Evolutionary conservation across 176 grass and related monocot species (phyloP).

Genomic region (Triticum urartu): DNA sequence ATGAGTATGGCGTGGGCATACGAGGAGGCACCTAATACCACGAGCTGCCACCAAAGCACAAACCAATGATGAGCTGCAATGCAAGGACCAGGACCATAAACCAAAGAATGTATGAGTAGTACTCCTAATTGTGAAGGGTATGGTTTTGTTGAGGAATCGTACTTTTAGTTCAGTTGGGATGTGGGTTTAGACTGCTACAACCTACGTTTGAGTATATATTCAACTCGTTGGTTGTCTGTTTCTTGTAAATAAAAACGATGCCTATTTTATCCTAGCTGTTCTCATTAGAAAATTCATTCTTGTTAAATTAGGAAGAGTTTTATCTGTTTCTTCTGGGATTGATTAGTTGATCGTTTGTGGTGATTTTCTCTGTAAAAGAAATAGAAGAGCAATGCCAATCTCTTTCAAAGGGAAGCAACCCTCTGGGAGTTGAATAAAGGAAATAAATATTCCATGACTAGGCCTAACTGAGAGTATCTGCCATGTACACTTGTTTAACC

Average conservation of each 20-base stretch:
- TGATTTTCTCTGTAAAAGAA: not conserved
- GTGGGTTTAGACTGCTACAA: not conserved
- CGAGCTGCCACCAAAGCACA: not conserved
- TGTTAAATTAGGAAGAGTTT: not conserved
- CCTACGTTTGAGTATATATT: not conserved
- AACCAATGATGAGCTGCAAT: not conserved
- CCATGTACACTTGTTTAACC: not conserved
- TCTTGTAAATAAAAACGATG: not conserved
- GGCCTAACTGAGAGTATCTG: constrained; percentile 13
- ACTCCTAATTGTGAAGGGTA: not conserved
- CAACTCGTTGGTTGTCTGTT: not conserved
- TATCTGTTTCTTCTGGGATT: constrained; percentile 6
- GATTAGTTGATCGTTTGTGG: not conserved
- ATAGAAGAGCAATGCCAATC: not conserved
- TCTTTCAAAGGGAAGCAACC: not conserved
- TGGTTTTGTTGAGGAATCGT: not conserved
- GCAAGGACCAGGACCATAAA: not conserved
- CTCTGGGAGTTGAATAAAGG: not conserved
- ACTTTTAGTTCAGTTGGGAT: not conserved
- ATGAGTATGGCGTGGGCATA: not conserved
- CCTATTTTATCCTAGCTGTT: not conserved
- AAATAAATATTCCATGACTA: not conserved
- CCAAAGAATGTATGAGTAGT: not conserved
- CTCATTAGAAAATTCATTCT: not conserved
- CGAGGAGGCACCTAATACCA: not conserved